Evolutionary conservation across 352 stramenopile species (phyloP).

Genomic region (Blastocystis sp.): DNA sequence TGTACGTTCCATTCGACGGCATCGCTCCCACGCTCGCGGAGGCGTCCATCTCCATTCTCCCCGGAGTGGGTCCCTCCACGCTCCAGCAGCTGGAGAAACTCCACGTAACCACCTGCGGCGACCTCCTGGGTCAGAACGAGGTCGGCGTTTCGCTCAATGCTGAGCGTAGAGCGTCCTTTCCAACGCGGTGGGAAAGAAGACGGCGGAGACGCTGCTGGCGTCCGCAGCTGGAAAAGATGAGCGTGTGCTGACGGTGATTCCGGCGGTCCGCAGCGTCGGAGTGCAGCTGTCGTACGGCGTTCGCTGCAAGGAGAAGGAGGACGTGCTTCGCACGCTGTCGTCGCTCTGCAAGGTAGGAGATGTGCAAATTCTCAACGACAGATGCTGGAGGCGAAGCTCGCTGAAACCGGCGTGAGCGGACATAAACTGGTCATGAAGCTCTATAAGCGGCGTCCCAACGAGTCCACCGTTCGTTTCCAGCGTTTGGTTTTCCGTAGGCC

Average conservation of each 20-base stretch:
- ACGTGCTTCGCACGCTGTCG: not conserved
- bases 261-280: not conserved
- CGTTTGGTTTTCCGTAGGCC: not conserved
- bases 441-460: not conserved
- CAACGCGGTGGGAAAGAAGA: not conserved
- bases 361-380: not conserved
- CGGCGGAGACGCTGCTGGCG: not conserved
- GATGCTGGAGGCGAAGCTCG: not conserved
- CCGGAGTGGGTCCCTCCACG: not conserved
- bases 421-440: slow-evolving; percentile 17
- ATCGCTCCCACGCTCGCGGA: not conserved
- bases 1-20: slow-evolving; percentile 32
- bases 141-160: not conserved
- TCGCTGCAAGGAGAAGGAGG: not conserved
- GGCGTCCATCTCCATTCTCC: not conserved
- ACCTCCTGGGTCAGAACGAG: not conserved
- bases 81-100: not conserved
- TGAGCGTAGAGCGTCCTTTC: not conserved
- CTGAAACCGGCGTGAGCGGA: not conserved
- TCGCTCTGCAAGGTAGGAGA: not conserved
- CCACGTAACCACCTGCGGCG: not conserved
- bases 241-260: not conserved
- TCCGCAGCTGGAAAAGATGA: not conserved
- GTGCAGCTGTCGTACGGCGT: slow-evolving; percentile 44
- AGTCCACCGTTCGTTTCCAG: not conserved